Percentiles rank a stretch among this genome's conserved stretches.
Evolutionary conservation across 139 green algal species (phyloP).

Genomic region (Haematococcus sp.): DNA sequence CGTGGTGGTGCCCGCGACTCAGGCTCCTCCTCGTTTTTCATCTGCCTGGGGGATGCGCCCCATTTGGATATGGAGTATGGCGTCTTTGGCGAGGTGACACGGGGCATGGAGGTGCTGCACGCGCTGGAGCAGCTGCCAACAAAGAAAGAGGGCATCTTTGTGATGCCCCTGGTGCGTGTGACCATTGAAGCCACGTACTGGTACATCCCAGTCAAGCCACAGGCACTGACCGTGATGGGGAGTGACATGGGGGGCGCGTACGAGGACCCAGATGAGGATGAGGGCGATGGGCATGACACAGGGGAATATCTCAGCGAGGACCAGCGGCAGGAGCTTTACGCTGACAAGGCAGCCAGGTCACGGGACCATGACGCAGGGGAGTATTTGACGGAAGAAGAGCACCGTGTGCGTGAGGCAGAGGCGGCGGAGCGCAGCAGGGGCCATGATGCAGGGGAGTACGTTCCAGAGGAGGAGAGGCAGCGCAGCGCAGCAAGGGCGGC

Average conservation of each 20-base stretch:
- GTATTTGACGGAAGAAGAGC: no score
- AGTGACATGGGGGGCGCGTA: not conserved
- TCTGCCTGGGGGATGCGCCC: constrained; percentile 76
- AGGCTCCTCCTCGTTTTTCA: constrained; percentile 73
- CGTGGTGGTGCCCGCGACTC: constrained; percentile 64
- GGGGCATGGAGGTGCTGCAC: constrained; percentile 60
- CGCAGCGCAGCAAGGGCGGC: no score
- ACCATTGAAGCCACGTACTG: constrained; percentile 57
- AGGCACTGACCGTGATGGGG: not conserved
- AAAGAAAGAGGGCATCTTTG: constrained; percentile 71
- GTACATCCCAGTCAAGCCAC: not conserved
- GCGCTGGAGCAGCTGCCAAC: constrained; percentile 65
- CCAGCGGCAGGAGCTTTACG: no score
- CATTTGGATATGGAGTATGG: constrained; percentile 77
- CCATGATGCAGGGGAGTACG: no score
- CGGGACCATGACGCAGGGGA: no score
- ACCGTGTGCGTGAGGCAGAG: no score
- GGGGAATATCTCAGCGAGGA: no score
- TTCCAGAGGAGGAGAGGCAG: no score
- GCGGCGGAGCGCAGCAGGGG: no score
- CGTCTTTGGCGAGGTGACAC: constrained; percentile 51
- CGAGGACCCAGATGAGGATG: not conserved
- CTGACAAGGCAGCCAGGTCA: no score
- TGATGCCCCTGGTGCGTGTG: constrained; percentile 52
- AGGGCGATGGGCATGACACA: no score